Conservation (phyloP, 2,329 filamentous ascomycete species). For the Pestalotiopsis fici region DNA sequence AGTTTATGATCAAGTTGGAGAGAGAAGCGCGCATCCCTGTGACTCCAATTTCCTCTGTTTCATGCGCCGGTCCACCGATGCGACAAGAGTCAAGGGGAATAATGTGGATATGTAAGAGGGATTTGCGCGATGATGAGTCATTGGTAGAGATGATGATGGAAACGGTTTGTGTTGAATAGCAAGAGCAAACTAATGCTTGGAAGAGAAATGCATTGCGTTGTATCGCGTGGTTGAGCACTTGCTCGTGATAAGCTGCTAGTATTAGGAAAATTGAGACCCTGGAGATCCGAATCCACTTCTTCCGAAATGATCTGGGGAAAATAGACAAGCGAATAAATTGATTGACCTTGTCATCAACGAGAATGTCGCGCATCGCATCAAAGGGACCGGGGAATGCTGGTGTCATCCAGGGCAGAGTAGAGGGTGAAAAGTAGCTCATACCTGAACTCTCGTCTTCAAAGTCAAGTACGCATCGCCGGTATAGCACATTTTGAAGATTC, state of each 20-base stretch:
- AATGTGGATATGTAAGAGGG: conserved; percentile 8
- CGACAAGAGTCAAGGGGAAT: conserved; percentile 10
- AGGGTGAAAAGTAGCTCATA: conserved; percentile 42
- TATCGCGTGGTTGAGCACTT: conserved; percentile 17
- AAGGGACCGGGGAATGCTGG: not conserved
- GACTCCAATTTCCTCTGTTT: conserved; percentile 26
- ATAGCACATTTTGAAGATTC: conserved; percentile 99
- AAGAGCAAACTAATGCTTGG: not conserved
- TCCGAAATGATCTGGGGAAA: conserved; percentile 7
- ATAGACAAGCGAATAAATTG: not conserved
- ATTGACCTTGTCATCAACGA: not conserved
- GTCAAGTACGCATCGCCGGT: conserved; percentile 94
- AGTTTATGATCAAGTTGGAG: conserved; percentile 14
- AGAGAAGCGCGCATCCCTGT: conserved; percentile 30
- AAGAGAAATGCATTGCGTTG: conserved; percentile 4
- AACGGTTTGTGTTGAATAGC: not conserved
- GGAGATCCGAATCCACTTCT: not conserved
- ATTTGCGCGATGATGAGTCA: conserved; percentile 13
- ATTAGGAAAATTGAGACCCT: not conserved
- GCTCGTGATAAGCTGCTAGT: conserved; percentile 14
- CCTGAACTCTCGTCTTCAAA: conserved; percentile 91
- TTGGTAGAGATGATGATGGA: conserved; percentile 7
- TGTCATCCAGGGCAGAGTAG: not conserved
- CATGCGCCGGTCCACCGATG: conserved; percentile 33
- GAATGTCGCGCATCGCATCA: not conserved